Evolutionary conservation across 2,329 filamentous ascomycete genomes (phyloP), one percentile per base, ranked within the genome.

Genomic region (Coccinonectria pachysandricola): DNA sequence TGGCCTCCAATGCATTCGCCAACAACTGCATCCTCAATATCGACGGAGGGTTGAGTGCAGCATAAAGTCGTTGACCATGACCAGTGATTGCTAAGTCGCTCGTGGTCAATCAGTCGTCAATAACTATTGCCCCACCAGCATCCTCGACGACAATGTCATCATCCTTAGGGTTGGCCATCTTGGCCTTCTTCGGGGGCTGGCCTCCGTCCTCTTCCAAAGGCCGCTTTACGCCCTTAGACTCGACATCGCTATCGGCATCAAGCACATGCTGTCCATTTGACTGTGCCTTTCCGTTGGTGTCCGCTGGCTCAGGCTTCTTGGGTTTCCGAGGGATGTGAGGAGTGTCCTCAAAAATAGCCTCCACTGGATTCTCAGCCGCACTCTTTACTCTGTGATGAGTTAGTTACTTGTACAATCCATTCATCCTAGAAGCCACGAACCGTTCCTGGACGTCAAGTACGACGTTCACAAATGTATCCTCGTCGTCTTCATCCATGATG

Each of bases 11-110:
- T 52, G 60, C 71, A 36, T 94, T 88, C 55, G 81, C 84, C 30
- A 88, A 88, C 52, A 92, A 92, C 40, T 91, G 83, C 51, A 67
- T 87, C 26, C 63, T 94, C 26, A 91, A 87, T 51, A 64, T 94
- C 15, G 86, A 93, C 53, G 86, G 86, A 10, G 86, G 86, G 2
- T 53, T 92, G 40, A 86, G 80, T 52, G 81, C 80, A 26, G 55
- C 54, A 42, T 81, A 50, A 65, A 31, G 15, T 30, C 27, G 27
- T 18, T 15, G 27, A 27, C 26, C 23, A 26, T 35, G 26, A 29
- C 24, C 14, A 32, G 19, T 27, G 28, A 19, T 23, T 23, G 24
- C 17, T 35, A 15, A 35, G 21, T 12, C 19, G 18, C 25, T 15
- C 26, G 6, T 24, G 17, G 12, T 22, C 18, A 15, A 28, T 65